phyloP scores from a whole-genome alignment of 441 rosid genomes.

The Brassica hybrid region DNA sequence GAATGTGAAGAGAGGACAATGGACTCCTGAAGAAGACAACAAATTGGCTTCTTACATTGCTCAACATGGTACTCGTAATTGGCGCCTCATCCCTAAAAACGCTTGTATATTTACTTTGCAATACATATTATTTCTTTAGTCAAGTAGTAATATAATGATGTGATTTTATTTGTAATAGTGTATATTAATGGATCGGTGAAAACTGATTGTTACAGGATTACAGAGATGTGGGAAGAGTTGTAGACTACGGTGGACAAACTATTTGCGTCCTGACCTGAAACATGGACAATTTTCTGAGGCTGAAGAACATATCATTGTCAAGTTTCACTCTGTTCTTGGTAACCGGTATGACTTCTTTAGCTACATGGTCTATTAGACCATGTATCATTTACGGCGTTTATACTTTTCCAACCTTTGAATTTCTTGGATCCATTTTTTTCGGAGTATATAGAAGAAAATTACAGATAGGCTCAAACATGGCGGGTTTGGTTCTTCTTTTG shows the following conservation, averaged over 20 bases:
- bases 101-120: constrained; percentile 56
- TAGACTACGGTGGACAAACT: constrained; percentile 83
- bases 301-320: constrained; percentile 82
- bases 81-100: constrained; percentile 97
- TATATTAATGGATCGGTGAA: not conserved
- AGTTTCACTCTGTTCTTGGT: constrained; percentile 82
- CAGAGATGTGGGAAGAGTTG: constrained; percentile 86
- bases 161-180: not conserved
- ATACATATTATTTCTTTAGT: not conserved
- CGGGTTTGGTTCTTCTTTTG: not conserved
- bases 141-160: not conserved
- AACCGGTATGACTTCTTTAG: constrained; percentile 49
- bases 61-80: constrained; percentile 95
- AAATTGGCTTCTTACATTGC: constrained; percentile 92
- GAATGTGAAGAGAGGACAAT: constrained; percentile 90
- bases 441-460: not conserved
- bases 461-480: not conserved
- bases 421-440: not conserved
- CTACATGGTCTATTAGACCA: not conserved
- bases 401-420: not conserved
- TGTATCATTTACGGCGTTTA: not conserved
- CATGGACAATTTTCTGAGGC: constrained; percentile 72
- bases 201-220: constrained; percentile 22
- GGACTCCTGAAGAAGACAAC: constrained; percentile 98
- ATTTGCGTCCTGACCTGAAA: constrained; percentile 84